These are phyloP conservation scores for Vicia villosa DNA, from an alignment of 306 rosid genomes.

Conservation along the genomic window DNA sequence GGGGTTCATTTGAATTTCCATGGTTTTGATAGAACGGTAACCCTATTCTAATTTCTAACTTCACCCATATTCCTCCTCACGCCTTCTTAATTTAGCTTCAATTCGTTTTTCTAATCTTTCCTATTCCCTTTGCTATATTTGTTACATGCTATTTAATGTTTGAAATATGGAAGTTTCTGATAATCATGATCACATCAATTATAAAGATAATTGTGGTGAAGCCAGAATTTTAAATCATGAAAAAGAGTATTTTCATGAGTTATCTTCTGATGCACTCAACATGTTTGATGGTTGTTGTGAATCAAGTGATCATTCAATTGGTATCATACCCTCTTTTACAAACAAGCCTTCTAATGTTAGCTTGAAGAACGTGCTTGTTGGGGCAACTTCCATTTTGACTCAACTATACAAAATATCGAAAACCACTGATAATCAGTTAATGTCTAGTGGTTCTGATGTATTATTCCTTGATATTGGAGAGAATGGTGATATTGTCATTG, in stretches of 20 bases:
- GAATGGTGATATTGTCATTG: slow-evolving; percentile 66
- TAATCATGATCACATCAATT: neutral
- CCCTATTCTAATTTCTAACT: no score
- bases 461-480: slow-evolving; percentile 66
- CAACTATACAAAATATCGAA: slow-evolving; percentile 50
- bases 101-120: no score
- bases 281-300: slow-evolving; percentile 63
- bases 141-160: no score
- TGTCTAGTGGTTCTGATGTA: slow-evolving; percentile 42
- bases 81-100: no score
- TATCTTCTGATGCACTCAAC: slow-evolving; percentile 48
- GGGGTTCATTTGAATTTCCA: no score
- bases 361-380: slow-evolving; percentile 72
- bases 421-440: neutral
- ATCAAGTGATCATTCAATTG: slow-evolving; percentile 50
- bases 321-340: slow-evolving; percentile 15
- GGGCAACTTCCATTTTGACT: slow-evolving; percentile 67
- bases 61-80: no score
- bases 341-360: slow-evolving; percentile 63
- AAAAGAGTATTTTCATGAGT: slow-evolving; percentile 32
- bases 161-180: no score
- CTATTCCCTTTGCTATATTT: no score
- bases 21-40: no score
- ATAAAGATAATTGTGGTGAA: no score
- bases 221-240: neutral